These are phyloP conservation scores for Guyanaporus albipodus DNA, from an alignment of 768 basidiomycete species.

Conservation along the genomic window DNA sequence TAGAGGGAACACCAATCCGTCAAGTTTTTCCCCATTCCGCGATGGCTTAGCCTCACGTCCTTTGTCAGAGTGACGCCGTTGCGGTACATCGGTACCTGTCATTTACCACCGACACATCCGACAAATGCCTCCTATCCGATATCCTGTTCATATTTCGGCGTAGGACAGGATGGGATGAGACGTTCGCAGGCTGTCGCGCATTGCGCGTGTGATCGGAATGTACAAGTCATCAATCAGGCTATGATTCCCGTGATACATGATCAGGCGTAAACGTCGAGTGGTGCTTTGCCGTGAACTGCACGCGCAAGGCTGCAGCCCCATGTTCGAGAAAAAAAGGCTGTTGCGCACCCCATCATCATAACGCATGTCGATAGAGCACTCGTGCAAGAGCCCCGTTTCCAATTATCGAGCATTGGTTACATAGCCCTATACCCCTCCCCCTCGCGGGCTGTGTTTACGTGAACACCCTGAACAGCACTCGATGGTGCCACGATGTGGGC, in stretches of 20 bases:
- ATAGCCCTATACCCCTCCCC: slow-evolving; percentile 21
- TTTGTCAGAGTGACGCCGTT: slow-evolving; percentile 7
- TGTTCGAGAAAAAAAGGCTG: slow-evolving; percentile 13
- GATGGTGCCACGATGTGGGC: slow-evolving; percentile 17
- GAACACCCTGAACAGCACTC: slow-evolving; percentile 24
- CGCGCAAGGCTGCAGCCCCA: slow-evolving; percentile 13
- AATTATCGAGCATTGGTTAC: slow-evolving; percentile 14
- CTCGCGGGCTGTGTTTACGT: slow-evolving; percentile 29
- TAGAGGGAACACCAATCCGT: too few species aligned
- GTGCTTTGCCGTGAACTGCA: slow-evolving; percentile 23
- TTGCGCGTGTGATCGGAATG: slow-evolving; percentile 18
- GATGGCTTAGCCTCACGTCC: slow-evolving; percentile 12
- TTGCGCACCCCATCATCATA: slow-evolving; percentile 9
- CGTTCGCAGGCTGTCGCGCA: slow-evolving; percentile 7
- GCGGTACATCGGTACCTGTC: slow-evolving; percentile 22
- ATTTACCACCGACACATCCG: slow-evolving; percentile 13
- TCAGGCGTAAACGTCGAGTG: slow-evolving; percentile 9
- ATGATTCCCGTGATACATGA: slow-evolving; percentile 24
- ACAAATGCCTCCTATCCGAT: slow-evolving; percentile 22
- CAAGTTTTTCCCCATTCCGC: slow-evolving; percentile 9
- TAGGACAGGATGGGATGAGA: slow-evolving; percentile 5
- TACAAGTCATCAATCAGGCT: slow-evolving; percentile 15
- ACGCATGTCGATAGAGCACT: slow-evolving; percentile 14
- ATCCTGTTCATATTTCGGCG: not conserved
- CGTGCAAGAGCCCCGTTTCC: slow-evolving; percentile 8